phyloP scores from a whole-genome alignment of 352 stramenopile species.

The Pythium sukuiense region DNA sequence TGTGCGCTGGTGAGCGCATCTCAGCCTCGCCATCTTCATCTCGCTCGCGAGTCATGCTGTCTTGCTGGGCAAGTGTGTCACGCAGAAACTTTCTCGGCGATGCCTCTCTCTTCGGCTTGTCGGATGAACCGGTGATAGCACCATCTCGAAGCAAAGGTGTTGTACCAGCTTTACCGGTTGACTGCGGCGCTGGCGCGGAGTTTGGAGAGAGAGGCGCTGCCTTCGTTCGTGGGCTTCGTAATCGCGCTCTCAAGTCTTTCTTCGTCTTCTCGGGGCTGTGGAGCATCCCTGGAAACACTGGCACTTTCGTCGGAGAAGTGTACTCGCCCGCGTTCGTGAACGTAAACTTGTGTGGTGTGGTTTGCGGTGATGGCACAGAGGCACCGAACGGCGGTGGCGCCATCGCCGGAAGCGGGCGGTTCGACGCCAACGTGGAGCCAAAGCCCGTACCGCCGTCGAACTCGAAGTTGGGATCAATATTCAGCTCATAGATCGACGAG shows the following conservation, averaged over 20 bases:
- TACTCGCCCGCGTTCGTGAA: constrained; percentile 72
- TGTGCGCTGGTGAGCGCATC: constrained; percentile 17
- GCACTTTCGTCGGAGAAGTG: constrained; percentile 77
- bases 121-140: constrained; percentile 1
- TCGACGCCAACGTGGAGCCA: constrained; percentile 54
- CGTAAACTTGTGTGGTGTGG: constrained; percentile 51
- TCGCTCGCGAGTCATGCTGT: constrained; percentile 2
- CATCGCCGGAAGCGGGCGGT: constrained; percentile 49
- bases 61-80: constrained; percentile 38
- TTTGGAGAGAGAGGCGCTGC: not conserved
- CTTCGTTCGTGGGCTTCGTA: constrained; percentile 31
- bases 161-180: not conserved
- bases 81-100: constrained; percentile 70
- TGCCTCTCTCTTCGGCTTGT: constrained; percentile 47
- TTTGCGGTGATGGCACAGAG: constrained; percentile 7
- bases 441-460: constrained; percentile 72
- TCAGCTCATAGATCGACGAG: constrained; percentile 49
- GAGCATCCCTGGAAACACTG: constrained; percentile 62
- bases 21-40: constrained; percentile 22
- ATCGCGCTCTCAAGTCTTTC: constrained; percentile 15
- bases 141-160: not conserved
- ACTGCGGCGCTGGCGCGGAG: not conserved
- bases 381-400: not conserved
- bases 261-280: constrained; percentile 54
- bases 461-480: constrained; percentile 63